Evolutionary conservation across 2,329 filamentous ascomycete species (phyloP), one percentile per base, ranked within the genome.

Genomic region (Arthrobotrys entomopaga): DNA sequence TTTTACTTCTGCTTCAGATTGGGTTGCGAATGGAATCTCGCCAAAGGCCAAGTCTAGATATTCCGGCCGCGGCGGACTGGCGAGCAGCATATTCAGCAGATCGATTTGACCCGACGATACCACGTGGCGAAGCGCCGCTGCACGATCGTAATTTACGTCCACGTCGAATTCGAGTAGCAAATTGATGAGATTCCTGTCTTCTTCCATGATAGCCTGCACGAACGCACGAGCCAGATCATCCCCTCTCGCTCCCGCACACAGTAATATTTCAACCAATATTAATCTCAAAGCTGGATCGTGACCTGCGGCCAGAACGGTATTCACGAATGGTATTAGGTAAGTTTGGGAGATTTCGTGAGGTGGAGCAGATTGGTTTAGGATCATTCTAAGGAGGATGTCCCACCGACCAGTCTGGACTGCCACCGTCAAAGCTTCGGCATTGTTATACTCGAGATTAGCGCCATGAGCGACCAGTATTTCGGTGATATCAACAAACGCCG

Each of bases 401-500:
- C 70, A 74, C 19, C 70, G 50, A 50, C 63, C 63, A 0, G 50
- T 10, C 8, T 74, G 58, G 13, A 59, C 57, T 16, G 50, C 63
- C 7, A 57, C 34, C 24, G 34, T 53, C 20, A 74, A 52, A 3
- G 70, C 63, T 46, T 67, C 63, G 13, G 63, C 70, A 29, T 67
- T 57, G 50, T 74, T 74, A 40, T 74, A 74, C 19, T 74, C 70
- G 0, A 74, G 34, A 34, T 74, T 61, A 10, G 70, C 70, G 8
- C 70, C 70, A 29, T 59, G 43, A 6, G 70, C 70, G 19, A 74
- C 70, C n/a, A 74, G 26, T 0, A 53, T 50, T 34, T 74, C 70
- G 10, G 42, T 49, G 13, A 74, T 67, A 49, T 74, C 70, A 2
- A 65, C 50, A 29, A 49, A 67, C 7, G 53, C 34, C 43, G 50